phyloP scores from a whole-genome alignment of 129 eudicot species.

The Deinandra increscens region DNA sequence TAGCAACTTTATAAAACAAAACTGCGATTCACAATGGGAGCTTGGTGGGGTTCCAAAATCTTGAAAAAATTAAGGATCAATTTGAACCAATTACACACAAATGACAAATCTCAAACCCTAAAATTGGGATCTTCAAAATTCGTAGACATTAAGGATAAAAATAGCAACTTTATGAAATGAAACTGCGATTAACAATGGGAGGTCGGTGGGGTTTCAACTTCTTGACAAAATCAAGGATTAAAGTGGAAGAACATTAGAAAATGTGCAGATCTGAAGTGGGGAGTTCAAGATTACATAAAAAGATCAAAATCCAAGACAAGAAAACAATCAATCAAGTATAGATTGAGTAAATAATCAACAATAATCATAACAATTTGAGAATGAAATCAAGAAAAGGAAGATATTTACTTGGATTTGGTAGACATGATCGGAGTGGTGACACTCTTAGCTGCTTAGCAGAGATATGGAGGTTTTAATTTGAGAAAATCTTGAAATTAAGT shows the following conservation, averaged over 20 bases:
- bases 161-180: constrained; percentile 12
- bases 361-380: background rate
- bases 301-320: constrained; percentile 22
- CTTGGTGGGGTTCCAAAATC: constrained; percentile 1
- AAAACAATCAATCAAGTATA: constrained; percentile 14
- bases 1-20: constrained; percentile 14
- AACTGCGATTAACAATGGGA: background rate
- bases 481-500: constrained; percentile 20
- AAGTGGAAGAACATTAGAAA: background rate
- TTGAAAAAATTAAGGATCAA: constrained; percentile 22
- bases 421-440: constrained; percentile 47
- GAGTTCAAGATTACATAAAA: constrained; percentile 15
- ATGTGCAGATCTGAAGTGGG: constrained; percentile 28
- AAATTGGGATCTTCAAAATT: constrained; percentile 7
- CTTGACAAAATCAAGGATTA: constrained; percentile 17
- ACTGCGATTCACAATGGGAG: background rate
- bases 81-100: constrained; percentile 6
- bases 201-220: background rate
- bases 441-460: background rate
- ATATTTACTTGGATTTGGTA: constrained; percentile 75
- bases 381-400: background rate
- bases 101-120: constrained; percentile 21
- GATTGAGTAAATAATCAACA: constrained; percentile 11
- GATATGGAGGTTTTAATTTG: background rate
- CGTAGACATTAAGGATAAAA: background rate